Base-by-base conservation (phyloP, 225 moss, liverwort and hornwort species). In the Bryoerythrophyllum caledonicum region DNA sequence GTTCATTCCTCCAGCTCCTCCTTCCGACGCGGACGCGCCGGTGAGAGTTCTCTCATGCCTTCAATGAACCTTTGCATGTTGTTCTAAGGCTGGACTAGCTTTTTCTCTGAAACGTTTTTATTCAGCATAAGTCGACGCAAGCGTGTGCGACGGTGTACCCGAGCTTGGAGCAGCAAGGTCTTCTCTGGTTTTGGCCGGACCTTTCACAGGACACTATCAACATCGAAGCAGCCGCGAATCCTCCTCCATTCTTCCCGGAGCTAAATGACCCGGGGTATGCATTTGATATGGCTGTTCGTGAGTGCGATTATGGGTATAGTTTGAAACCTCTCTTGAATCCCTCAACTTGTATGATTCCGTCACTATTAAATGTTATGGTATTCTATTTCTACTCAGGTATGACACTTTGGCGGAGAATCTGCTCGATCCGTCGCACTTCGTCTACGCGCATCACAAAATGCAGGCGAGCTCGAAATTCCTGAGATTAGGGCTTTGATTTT, bases 141-240 rank as follows among this genome's bases (percentile, higher is more conserved):
- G n/a, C n/a, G n/a, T n/a, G n/a, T n/a, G n/a, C n/a, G n/a, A n/a
- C n/a, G n/a, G n/a, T n/a, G n/a, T n/a, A n/a, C n/a, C n/a, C n/a
- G n/a, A n/a, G n/a, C n/a, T n/a, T n/a, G n/a, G n/a, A n/a, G n/a
- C n/a, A n/a, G n/a, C n/a, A n/a, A n/a, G n/a, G n/a, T n/a, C 30
- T 30, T 43, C 41, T 65, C 7, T 65, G 41, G 65, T 65, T 65
- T 15, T 65, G 65, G 65, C 65, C 65, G 2, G 41, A 65, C 64
- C 24, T 65, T 65, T 65, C 41, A 24, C 43, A 65, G 24, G 64
- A 41, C 23, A 23, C 64, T 3, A 65, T 65, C 23, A 65, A 65
- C 41, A 25, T 65, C 15, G 24, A 65, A 43, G 65, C 65, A 43
- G 41, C 43, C 16, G 65, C 43, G 13, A 65, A 65, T 43, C 65